Evolutionary conservation across 2,329 filamentous ascomycete genomes (phyloP).

Genomic region (Cladophialophora psammophila): DNA sequence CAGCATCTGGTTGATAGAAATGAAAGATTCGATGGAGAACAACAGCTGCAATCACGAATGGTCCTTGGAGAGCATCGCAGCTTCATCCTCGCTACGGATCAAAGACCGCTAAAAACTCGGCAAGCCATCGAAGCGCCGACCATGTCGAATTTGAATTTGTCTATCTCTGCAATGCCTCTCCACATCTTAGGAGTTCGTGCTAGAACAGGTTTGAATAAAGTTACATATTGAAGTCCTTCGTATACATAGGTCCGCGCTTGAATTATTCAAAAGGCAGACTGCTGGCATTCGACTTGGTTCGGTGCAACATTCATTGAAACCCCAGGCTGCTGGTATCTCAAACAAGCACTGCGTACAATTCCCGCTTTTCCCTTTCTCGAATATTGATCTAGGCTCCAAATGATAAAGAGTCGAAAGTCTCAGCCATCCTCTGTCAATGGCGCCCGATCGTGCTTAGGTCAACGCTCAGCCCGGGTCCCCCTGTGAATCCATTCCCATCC

Average conservation of each 20-base stretch:
- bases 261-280: not conserved
- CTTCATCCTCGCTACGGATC: not conserved
- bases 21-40: not conserved
- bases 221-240: not conserved
- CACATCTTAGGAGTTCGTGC: not conserved
- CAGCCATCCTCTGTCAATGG: not conserved
- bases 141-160: not conserved
- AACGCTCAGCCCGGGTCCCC: not conserved
- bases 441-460: not conserved
- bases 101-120: too few species aligned
- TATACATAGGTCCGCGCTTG: not conserved
- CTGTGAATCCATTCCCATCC: not conserved
- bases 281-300: not conserved
- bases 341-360: not conserved
- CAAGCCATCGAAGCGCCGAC: too few species aligned
- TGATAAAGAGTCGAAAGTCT: not conserved
- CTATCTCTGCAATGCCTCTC: not conserved
- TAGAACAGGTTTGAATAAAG: not conserved
- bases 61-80: not conserved
- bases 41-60: not conserved
- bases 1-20: too few species aligned
- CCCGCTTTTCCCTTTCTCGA: not conserved
- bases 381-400: not conserved
- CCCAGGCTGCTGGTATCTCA: conserved; percentile 4
- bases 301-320: not conserved